Conservation (phyloP, 352 stramenopile species). For the Globisporangium rhizosaccharum region DNA sequence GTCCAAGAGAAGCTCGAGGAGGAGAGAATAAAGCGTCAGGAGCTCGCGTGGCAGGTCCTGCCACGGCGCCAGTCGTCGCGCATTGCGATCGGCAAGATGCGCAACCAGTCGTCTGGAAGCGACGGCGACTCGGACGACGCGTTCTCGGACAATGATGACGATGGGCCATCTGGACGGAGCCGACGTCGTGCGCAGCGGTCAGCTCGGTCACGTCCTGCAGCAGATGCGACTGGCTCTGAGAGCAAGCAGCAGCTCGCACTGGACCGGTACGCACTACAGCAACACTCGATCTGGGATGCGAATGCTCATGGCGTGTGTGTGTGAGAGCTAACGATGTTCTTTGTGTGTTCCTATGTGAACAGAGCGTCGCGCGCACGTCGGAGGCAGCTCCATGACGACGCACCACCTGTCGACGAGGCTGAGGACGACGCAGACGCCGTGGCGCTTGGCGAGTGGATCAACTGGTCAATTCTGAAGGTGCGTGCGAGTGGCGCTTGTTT, state of each 20-base stretch:
- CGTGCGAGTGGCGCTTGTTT: not conserved
- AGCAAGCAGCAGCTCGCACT: constrained; percentile 29
- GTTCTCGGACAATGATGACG: constrained; percentile 22
- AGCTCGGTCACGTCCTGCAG: constrained; percentile 5
- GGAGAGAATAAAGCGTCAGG: constrained; percentile 57
- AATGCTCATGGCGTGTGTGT: not conserved
- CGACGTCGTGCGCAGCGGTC: not conserved
- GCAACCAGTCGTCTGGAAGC: constrained; percentile 41
- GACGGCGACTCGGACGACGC: constrained; percentile 33
- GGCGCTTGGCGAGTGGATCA: constrained; percentile 48
- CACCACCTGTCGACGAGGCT: constrained; percentile 18
- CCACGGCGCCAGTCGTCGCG: constrained; percentile 79
- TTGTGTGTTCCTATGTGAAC: not conserved
- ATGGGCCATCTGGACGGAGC: not conserved
- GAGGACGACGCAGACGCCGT: constrained; percentile 21
- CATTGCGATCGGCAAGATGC: constrained; percentile 77
- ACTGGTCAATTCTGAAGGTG: constrained; percentile 62
- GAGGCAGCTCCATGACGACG: constrained; percentile 35
- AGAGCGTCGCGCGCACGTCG: constrained; percentile 66
- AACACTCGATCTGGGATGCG: not conserved
- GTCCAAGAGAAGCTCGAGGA: constrained; percentile 65
- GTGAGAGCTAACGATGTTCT: not conserved
- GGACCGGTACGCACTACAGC: constrained; percentile 40
- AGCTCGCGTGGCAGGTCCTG: constrained; percentile 70
- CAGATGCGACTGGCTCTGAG: constrained; percentile 8